Evolutionary conservation across 495 filamentous ascomycete species (phyloP).

Genomic region (Viridothelium virens): DNA sequence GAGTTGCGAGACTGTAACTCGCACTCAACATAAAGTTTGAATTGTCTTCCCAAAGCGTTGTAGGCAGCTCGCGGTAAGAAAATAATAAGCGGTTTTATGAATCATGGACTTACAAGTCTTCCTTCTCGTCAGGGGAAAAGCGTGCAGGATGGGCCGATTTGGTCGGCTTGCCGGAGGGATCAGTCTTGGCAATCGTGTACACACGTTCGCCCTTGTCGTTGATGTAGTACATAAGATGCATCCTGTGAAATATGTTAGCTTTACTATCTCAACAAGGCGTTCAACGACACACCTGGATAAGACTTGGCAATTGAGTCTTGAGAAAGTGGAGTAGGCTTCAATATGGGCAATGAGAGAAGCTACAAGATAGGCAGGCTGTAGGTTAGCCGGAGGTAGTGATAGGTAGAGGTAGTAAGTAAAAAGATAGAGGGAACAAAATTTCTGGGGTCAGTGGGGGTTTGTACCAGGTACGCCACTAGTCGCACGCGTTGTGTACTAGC

Average conservation of each 20-base stretch:
- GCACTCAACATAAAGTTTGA: too few species aligned
- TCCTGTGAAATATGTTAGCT: slow-evolving; percentile 32
- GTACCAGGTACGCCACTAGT: slow-evolving; percentile 9
- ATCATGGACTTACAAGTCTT: slow-evolving; percentile 57
- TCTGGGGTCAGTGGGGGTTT: slow-evolving; percentile 17
- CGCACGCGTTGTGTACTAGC: neutral
- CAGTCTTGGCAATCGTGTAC: slow-evolving; percentile 83
- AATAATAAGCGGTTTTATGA: too few species aligned
- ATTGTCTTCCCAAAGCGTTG: too few species aligned
- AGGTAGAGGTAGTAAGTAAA: neutral
- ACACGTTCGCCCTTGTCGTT: slow-evolving; percentile 68
- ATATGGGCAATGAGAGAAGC: too few species aligned
- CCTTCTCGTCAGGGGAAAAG: slow-evolving; percentile 97
- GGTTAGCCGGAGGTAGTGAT: neutral
- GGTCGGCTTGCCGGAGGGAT: slow-evolving; percentile 64
- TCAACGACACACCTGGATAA: too few species aligned
- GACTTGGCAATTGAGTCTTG: too few species aligned
- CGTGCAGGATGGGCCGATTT: slow-evolving; percentile 93
- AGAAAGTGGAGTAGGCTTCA: too few species aligned
- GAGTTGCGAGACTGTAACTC: too few species aligned
- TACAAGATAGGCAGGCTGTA: too few species aligned
- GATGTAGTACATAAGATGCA: slow-evolving; percentile 86
- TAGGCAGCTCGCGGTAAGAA: too few species aligned
- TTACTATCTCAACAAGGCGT: too few species aligned
- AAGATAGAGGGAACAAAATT: slow-evolving; percentile 8